Base-by-base conservation (phyloP, 169 alveolate genomes). In the Eimeria praecox region DNA sequence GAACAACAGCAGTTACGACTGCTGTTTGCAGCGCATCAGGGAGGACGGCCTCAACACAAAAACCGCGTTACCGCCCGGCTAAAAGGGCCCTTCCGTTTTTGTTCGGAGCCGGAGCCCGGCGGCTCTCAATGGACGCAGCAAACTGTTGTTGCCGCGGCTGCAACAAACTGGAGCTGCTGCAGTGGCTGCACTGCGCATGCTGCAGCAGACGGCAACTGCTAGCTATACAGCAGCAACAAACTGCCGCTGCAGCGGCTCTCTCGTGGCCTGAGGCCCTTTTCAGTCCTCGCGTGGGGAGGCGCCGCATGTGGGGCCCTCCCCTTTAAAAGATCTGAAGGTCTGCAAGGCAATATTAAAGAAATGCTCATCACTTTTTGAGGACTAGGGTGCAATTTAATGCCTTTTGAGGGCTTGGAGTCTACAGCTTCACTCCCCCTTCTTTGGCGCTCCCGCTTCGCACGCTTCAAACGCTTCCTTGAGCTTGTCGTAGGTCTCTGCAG, bases 381-480 rank as follows among this genome's bases (percentile, higher is more conserved):
- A 12, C 20, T 62, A 66, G 20, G 42, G 40, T 27, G 4, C 20
- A 22, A 6, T 6, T 10, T 42, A 30, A 66, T 66, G 20, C 77
- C 78, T 14, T 66, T 9, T 30, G 52, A 38, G 82, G 52, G 5
- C 38, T 3, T 71, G 18, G 30, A 9, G 30, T 35, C 18, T 8
- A 3, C 20, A n/a, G 30, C 38, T 22, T 35, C 22, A 78, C 2
- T 89, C 49, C 87, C 66, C 96, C 9, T 54, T 82, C 77, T 93
- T 56, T 77, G 64, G 69, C 44, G 89, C 77, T 12, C 80, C 80
- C 6, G 78, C 59, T 62, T 62, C 93, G 52, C 80, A 93, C 8
- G 96, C 96, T 78, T 93, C 93, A 62, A 86, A 86, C 24, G 93
- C 93, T n/a, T 80, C 90, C 94, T 93, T 93, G 82, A 93, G 71